Evolutionary conservation across 176 grass and related monocot genomes (phyloP), one percentile per base, ranked within the genome.

Genomic region (Chrysopogon serrulatus): DNA sequence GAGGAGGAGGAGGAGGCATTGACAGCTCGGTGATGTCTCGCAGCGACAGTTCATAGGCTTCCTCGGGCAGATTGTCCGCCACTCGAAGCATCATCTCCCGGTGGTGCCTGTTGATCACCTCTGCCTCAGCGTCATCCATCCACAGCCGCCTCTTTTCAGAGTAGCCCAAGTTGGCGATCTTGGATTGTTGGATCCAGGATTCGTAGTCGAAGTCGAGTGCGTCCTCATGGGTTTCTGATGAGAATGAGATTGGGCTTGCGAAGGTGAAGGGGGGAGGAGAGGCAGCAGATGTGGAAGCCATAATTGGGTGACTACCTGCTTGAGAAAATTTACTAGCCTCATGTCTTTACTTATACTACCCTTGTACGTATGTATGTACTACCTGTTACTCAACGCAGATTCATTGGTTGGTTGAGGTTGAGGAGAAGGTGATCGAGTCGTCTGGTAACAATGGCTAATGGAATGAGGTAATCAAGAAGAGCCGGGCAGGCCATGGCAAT

Each of bases 41-140:
- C 18, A 93, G 71, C 0, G 91, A 93, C 71, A 93, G 28, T 28
- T 93, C 85, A 7, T 74, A 74, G 14, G 31, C 37, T 24, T 82
- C 63, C 9, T 93, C 81, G 13, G 74, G 74, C 68, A 87, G 28
- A 27, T 57, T 59, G 23, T 68, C 43, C 2, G 15, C 42, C 34
- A 33, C 51, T 23, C 28, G 43, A 4, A 43, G 30, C 69, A 71
- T 18, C 53, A 67, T 86, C 57, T 68, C 65, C 18, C 17, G 26
- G 17, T 48, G 44, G 34, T 45, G 37, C 34, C 39, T 71, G 43
- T 15, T 14, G 28, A 43, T 68, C 10, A 53, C 30, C 16, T 81
- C 43, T 19, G 21, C 31, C 11, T 72, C 45, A 5, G 53, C 14
- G 4, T 33, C 77, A 1, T 33, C 61, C 11, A 23, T 18, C 42